These are phyloP conservation scores for Saccharomyces eubayanus DNA, from an alignment of 805 yeast genomes.

Conservation along the genomic window DNA sequence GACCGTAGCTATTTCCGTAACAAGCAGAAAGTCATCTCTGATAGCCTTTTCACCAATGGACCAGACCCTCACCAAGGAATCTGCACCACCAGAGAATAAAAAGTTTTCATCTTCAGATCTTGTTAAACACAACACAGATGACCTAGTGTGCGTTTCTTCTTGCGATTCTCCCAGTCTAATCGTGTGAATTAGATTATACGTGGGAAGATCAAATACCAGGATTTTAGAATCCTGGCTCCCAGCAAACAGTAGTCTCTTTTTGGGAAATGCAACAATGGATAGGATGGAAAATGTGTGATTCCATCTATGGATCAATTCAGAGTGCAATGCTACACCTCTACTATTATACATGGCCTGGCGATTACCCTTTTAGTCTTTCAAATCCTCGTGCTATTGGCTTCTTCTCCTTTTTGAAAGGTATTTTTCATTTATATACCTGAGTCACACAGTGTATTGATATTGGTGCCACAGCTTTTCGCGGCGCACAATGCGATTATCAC, in stretches of 20 bases:
- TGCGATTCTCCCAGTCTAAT: conserved; percentile 40
- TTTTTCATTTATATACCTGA: neutral
- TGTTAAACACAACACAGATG: conserved; percentile 56
- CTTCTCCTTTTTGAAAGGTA: neutral
- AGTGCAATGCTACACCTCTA: neutral
- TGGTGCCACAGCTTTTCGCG: neutral
- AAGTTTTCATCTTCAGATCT: conserved; percentile 44
- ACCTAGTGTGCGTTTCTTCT: conserved; percentile 24
- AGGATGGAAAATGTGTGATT: conserved; percentile 61
- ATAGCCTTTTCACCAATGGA: conserved; percentile 36
- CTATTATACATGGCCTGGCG: neutral
- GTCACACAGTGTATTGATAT: neutral
- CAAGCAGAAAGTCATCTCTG: conserved; percentile 4
- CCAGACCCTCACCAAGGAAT: conserved; percentile 85
- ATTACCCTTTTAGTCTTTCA: neutral
- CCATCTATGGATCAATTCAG: conserved; percentile 63
- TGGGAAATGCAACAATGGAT: conserved; percentile 57
- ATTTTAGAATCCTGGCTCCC: conserved; percentile 87
- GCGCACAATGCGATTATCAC: neutral
- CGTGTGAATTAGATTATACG: conserved; percentile 45
- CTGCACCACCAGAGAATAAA: conserved; percentile 82
- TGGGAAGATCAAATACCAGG: conserved; percentile 56
- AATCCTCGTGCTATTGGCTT: neutral
- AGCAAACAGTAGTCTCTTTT: conserved; percentile 56
- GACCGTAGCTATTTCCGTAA: conserved; percentile 54